phyloP scores from a whole-genome alignment of 2,329 filamentous ascomycete genomes.

The Teratosphaeria destructans region DNA sequence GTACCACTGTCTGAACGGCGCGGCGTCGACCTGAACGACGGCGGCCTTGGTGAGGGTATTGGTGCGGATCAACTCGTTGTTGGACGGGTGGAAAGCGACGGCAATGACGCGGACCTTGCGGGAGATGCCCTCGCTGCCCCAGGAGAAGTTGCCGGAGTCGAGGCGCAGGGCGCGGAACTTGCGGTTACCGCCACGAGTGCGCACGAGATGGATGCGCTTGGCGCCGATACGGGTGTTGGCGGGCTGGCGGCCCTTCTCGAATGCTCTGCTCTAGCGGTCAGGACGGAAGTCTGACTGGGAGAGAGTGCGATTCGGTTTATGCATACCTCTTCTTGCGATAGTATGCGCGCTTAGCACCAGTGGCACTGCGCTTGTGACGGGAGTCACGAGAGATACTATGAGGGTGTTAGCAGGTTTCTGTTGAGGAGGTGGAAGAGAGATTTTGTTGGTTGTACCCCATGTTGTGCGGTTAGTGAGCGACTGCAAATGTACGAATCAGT shows the following conservation, averaged over 20 bases:
- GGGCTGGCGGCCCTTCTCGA: constrained; percentile 99
- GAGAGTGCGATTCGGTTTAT: constrained; percentile 44
- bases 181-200: constrained; percentile 96
- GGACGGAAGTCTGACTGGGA: constrained; percentile 47
- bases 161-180: constrained; percentile 99
- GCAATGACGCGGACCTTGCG: constrained; percentile 99
- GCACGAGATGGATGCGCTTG: constrained; percentile 94
- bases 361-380: constrained; percentile 98
- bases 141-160: constrained; percentile 98
- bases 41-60: constrained; percentile 99
- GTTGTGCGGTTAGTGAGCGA: constrained; percentile 36
- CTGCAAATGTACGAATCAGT: constrained; percentile 22
- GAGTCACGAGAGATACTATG: constrained; percentile 96
- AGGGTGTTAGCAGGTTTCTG: constrained; percentile 26
- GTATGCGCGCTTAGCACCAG: constrained; percentile 75
- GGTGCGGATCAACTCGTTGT: constrained; percentile 99
- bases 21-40: constrained; percentile 97
- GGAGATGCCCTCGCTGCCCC: constrained; percentile 94
- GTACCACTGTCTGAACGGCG: constrained; percentile 99
- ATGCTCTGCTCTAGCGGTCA: constrained; percentile 74
- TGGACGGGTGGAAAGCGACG: constrained; percentile 98
- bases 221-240: constrained; percentile 98
- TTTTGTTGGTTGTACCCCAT: constrained; percentile 37
- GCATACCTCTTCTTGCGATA: constrained; percentile 50
- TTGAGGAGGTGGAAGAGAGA: constrained; percentile 8